Conservation (phyloP, 2,329 filamentous ascomycete genomes). For the Amylocarpus encephaloides region DNA sequence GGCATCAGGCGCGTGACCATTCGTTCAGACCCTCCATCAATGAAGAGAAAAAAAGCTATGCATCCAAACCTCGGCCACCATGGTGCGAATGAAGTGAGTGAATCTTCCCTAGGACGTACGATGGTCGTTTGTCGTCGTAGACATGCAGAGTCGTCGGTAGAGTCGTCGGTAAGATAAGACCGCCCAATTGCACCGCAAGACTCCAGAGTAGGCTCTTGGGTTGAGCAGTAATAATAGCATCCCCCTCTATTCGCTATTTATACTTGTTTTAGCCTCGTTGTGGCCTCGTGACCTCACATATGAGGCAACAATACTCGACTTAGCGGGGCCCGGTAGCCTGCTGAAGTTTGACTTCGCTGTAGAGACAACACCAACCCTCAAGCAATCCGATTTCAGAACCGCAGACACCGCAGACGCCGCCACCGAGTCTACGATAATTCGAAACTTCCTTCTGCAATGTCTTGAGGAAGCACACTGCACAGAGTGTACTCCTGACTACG, state of each 20-base stretch:
- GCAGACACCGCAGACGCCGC: not conserved
- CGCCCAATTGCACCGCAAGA: not conserved
- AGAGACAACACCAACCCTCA: conserved; percentile 6
- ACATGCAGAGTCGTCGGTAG: too few relatives aligned
- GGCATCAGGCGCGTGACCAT: not conserved
- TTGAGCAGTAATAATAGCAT: not conserved
- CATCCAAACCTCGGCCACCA: not conserved
- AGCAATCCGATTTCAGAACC: not conserved
- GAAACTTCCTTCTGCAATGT: conserved; percentile 3
- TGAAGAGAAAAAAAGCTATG: not conserved
- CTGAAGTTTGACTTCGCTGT: conserved; percentile 12
- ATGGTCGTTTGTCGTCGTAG: too few relatives aligned
- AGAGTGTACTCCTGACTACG: too few relatives aligned
- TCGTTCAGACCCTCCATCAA: too few relatives aligned
- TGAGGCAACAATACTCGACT: conserved; percentile 5
- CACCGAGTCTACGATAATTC: not conserved
- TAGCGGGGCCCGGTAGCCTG: conserved; percentile 16
- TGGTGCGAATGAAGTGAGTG: not conserved
- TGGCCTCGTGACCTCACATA: not conserved
- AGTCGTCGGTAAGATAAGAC: not conserved
- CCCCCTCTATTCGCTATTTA: not conserved
- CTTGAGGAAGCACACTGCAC: conserved; percentile 7
- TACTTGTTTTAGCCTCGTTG: not conserved
- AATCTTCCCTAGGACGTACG: not conserved
- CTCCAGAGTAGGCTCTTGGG: not conserved